phyloP scores from a whole-genome alignment of 1,284 basidiomycete genomes.

The Cerrena zonata region DNA sequence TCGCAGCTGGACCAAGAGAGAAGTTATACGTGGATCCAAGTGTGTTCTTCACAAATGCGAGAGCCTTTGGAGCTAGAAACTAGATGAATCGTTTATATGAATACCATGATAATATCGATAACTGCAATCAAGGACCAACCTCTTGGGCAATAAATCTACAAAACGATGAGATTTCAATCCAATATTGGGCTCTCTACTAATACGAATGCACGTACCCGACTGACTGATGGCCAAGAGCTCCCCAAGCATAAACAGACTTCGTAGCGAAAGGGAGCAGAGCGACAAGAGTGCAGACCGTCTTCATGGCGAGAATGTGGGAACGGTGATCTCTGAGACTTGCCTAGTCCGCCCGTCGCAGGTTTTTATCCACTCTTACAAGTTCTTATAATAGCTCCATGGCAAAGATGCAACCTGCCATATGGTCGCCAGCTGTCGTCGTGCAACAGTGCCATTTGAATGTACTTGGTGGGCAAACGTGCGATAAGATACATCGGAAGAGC shows the following conservation, averaged over 20 bases:
- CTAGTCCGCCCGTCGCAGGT: background rate
- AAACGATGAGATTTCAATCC: conserved; percentile 25
- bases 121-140: no score
- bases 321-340: no score
- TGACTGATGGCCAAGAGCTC: conserved; percentile 37
- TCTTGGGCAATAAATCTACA: conserved; percentile 15
- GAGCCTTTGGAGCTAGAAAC: conserved; percentile 41
- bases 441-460: background rate
- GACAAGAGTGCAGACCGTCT: background rate
- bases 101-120: no score
- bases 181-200: background rate
- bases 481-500: background rate
- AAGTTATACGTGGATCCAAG: conserved; percentile 35
- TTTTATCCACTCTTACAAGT: background rate
- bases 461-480: background rate
- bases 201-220: conserved; percentile 25
- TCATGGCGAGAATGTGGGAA: background rate
- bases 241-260: conserved; percentile 30
- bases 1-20: conserved; percentile 42
- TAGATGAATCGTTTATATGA: conserved; percentile 14
- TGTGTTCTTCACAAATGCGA: conserved; percentile 39
- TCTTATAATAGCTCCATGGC: background rate
- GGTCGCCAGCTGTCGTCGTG: background rate
- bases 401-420: background rate
- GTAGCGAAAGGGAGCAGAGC: background rate